Evolutionary conservation across 2,329 filamentous ascomycete species (phyloP), one percentile per base, ranked within the genome.

Genomic region (Bipolaris gigantea): DNA sequence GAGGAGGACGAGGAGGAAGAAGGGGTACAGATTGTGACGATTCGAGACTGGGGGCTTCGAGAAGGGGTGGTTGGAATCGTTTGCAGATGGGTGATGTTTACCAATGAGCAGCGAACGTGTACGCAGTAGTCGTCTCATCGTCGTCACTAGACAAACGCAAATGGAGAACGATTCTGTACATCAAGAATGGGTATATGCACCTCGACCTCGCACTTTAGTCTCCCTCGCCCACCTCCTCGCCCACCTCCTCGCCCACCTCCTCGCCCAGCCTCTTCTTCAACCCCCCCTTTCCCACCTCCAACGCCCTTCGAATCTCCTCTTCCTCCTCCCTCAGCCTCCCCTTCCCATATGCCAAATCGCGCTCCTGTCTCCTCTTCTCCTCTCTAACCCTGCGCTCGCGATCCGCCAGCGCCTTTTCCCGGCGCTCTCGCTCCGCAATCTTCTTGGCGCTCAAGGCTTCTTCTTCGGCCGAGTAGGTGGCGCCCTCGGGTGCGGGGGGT

Each of bases 381-480:
- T 88, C 84, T 27, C 83, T 82, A 6, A 89, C 85, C 4, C 77
- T 73, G 46, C 78, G 75, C 59, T 89, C 86, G 19, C 88, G 79
- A 55, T 89, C 87, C 44, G 83, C 80, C 23, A 92, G 74, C 1
- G 89, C 89, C 61, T 80, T 83, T 62, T 89, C 86, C n/a, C 88
- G 77, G 62, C 82, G 59, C 46, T 71, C 67, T 6, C 73, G 53
- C 41, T 76, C 74, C 0, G 66, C 66, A 16, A 60, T 63, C 53
- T 66, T 73, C 58, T 68, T 73, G 5, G 75, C 76, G 23, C 57
- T 74, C 44, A 79, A 79, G 56, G 84, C 82, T 53, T 83, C 77
- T 30, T 82, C 81, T 55, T 83, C 81, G 44, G 77, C 47, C 67
- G 80, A 71, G 5, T 60, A 56, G 8, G 66, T 68, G 1, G 69